A percentile compares a stretch with the other conserved stretches of the same genome.
These are phyloP conservation scores for Candida yuanshanica DNA, from an alignment of 805 yeast species.

Conservation along the genomic window DNA sequence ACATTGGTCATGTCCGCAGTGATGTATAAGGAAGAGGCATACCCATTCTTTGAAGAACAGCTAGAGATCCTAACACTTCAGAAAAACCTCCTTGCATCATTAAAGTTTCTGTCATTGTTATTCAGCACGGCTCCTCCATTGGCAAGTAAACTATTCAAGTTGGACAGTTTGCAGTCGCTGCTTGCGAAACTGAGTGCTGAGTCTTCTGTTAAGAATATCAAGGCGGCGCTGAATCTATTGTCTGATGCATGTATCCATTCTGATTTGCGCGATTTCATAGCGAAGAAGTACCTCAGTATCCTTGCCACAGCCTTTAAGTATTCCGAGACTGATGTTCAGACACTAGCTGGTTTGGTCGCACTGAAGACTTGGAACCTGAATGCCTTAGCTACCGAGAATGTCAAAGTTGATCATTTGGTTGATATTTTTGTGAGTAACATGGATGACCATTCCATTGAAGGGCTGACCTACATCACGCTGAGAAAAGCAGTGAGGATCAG, in stretches of 20 bases:
- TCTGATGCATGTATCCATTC: constrained; percentile 48
- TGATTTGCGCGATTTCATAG: constrained; percentile 39
- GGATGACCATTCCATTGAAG: constrained; percentile 33
- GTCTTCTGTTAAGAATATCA: constrained; percentile 12
- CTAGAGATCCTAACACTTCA: constrained; percentile 19
- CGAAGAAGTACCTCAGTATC: constrained; percentile 37
- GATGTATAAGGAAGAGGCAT: constrained; percentile 5
- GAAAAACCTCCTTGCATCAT: constrained; percentile 21
- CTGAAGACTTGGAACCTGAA: constrained; percentile 51
- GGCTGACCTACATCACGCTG: constrained; percentile 44
- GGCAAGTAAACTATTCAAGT: constrained; percentile 19
- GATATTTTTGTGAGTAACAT: constrained; percentile 22
- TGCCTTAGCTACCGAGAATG: constrained; percentile 26
- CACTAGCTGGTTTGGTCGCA: constrained; percentile 40
- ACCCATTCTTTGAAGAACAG: constrained; percentile 14
- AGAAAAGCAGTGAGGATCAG: constrained; percentile 31
- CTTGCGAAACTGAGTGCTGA: constrained; percentile 13
- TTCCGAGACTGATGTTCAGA: constrained; percentile 19
- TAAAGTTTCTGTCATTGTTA: constrained; percentile 13
- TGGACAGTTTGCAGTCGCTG: constrained; percentile 23
- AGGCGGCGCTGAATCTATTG: constrained; percentile 29
- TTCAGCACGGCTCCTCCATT: constrained; percentile 9
- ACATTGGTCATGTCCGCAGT: constrained; percentile 12
- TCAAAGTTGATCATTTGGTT: constrained; percentile 28
- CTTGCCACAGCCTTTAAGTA: constrained; percentile 32